phyloP scores from a whole-genome alignment of 2,329 filamentous ascomycete genomes.

The Zasmidium citrigriseum region DNA sequence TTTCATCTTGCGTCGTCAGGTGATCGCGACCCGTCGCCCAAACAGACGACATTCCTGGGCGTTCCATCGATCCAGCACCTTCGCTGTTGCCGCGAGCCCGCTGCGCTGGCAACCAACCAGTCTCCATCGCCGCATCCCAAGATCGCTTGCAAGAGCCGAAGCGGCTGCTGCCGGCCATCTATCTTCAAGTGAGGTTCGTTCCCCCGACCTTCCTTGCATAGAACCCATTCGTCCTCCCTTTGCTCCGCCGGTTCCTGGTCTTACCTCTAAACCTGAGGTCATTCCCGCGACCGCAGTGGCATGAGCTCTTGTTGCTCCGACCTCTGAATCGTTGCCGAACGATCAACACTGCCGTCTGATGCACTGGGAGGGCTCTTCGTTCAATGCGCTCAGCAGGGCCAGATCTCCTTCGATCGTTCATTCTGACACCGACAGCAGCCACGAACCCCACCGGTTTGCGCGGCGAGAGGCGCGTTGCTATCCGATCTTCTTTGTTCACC shows the following conservation, averaged over 20 bases:
- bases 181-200: conserved; percentile 27
- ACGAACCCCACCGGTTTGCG: conserved; percentile 20
- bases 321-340: conserved; percentile 17
- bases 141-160: conserved; percentile 23
- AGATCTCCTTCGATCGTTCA: conserved; percentile 19
- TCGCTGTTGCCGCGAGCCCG: conserved; percentile 22
- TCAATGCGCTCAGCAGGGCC: conserved; percentile 16
- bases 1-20: conserved; percentile 20
- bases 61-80: conserved; percentile 21
- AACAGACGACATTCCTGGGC: conserved; percentile 11
- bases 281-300: conserved; percentile 23
- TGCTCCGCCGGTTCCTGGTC: conserved; percentile 19
- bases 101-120: conserved; percentile 25
- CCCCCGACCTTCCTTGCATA: conserved; percentile 26
- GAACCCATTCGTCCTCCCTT: conserved; percentile 19
- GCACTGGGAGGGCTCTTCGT: conserved; percentile 13
- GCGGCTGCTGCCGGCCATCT: conserved; percentile 18
- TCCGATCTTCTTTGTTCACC: conserved; percentile 26
- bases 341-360: conserved; percentile 18
- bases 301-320: conserved; percentile 20
- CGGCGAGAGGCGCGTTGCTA: conserved; percentile 21
- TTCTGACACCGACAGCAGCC: conserved; percentile 23
- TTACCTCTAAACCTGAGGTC: conserved; percentile 22
- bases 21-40: conserved; percentile 11
- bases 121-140: conserved; percentile 17